Conservation (phyloP, 495 filamentous ascomycete species). For the Xylaria grammica region DNA sequence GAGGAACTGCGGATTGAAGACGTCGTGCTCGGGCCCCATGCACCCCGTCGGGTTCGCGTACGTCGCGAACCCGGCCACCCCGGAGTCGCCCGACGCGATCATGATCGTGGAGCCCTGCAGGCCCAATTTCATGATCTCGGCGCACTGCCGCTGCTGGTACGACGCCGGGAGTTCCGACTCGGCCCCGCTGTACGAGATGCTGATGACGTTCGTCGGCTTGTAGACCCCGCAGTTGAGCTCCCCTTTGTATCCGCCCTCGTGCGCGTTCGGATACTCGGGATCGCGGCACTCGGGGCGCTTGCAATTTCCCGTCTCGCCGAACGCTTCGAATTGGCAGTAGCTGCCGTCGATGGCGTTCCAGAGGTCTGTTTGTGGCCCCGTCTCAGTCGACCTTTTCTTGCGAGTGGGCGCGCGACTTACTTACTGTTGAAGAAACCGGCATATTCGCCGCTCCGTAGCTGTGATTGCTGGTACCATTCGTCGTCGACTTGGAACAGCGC, state of each 20-base stretch:
- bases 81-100: constrained; percentile 65
- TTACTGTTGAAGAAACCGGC: constrained; percentile 44
- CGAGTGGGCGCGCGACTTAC: not conserved
- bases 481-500: constrained; percentile 65
- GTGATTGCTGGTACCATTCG: constrained; percentile 44
- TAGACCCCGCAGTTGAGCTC: constrained; percentile 63
- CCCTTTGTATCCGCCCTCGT: constrained; percentile 60
- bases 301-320: constrained; percentile 39
- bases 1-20: constrained; percentile 40
- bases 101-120: constrained; percentile 66
- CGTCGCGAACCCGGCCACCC: constrained; percentile 56
- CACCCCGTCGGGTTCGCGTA: constrained; percentile 39
- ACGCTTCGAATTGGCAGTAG: constrained; percentile 59
- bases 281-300: constrained; percentile 44
- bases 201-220: constrained; percentile 44
- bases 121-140: constrained; percentile 66
- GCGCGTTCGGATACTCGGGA: constrained; percentile 59
- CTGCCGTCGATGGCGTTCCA: constrained; percentile 69
- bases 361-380: constrained; percentile 37
- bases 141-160: constrained; percentile 48
- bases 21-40: constrained; percentile 30
- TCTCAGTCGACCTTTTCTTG: constrained; percentile 37
- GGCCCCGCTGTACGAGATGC: constrained; percentile 47
- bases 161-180: constrained; percentile 41
- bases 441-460: constrained; percentile 30